These are phyloP conservation scores for Cordyceps javanica DNA, from an alignment of 2,329 filamentous ascomycete genomes.

Conservation along the genomic window DNA sequence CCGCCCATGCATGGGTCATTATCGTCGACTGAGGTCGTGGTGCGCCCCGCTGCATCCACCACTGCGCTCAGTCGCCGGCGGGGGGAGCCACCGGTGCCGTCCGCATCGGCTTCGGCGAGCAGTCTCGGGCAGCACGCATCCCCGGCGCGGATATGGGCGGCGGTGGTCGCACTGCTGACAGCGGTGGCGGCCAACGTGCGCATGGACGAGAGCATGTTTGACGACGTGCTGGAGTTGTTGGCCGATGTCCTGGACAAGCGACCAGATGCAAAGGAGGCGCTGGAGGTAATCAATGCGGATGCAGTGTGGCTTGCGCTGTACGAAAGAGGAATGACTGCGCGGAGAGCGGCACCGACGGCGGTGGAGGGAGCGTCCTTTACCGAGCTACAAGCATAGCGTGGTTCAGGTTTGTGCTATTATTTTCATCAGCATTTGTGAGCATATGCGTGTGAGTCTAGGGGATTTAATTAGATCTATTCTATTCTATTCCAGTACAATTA, in stretches of 20 bases:
- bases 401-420: background rate
- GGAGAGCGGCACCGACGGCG: slow-evolving; percentile 32
- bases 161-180: slow-evolving; percentile 51
- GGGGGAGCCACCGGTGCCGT: too few relatives aligned
- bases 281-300: slow-evolving; percentile 64
- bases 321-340: slow-evolving; percentile 35
- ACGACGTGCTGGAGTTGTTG: slow-evolving; percentile 62
- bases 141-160: slow-evolving; percentile 58
- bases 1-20: too few relatives aligned
- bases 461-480: background rate
- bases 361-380: slow-evolving; percentile 32
- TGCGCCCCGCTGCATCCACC: slow-evolving; percentile 21
- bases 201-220: slow-evolving; percentile 64
- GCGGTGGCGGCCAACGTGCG: slow-evolving; percentile 56
- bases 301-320: slow-evolving; percentile 67
- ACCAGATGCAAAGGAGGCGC: slow-evolving; percentile 44
- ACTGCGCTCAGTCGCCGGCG: background rate
- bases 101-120: too few relatives aligned
- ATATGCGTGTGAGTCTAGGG: too few relatives aligned
- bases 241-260: slow-evolving; percentile 40
- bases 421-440: background rate
- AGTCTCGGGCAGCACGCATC: slow-evolving; percentile 55
- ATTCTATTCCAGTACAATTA: background rate
- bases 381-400: background rate
- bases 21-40: slow-evolving; percentile 21